Evolutionary conservation across 805 yeast species (phyloP), one percentile per base, ranked within the genome.

Genomic region (Kregervanrija delftensis): DNA sequence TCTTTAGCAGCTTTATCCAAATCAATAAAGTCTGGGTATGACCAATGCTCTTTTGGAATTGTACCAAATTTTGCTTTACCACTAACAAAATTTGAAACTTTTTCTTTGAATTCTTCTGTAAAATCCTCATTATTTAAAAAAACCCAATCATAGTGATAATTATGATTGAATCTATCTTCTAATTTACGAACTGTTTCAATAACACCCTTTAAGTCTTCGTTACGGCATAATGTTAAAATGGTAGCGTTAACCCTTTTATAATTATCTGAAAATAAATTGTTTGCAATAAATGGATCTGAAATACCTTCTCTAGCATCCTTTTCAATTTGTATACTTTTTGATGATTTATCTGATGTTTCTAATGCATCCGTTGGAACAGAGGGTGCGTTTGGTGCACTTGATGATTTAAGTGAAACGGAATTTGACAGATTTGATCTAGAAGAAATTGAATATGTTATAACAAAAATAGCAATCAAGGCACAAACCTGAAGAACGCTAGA

Each of bases 111-210:
- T 45, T 83, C 86, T 2, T 81, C 83, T 32, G 73, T 68, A 63
- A 88, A 90, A 16, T 76, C 81, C 45, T 75, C 81, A 60, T 91
- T 91, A 65, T 90, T 90, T 53, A 91, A 68, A 64, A 90, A 90
- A 12, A 89, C 90, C 96, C 96, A 90, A 60, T 88, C 95, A 62
- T 90, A 90, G 52, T 85, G 77, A 66, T 59, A 89, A 49, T 80
- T 69, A 41, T 65, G 62, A 68, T 91, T 89, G 69, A 89, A 89
- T 44, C 90, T 74, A 62, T 83, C 87, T 69, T 87, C 95, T 34
- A 86, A 76, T 46, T 74, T 71, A 45, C 82, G 72, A 48, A 88
- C 81, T 5, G 93, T 78, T 39, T 68, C 72, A 33, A 82, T 50
- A 41, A 85, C 67, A n/a, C 69, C 71, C 52, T 67, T 58, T 49